Evolutionary conservation across 1,284 basidiomycete species (phyloP), one percentile per base, ranked within the genome.

Genomic region (Melanopsichium pennsylvanicum): DNA sequence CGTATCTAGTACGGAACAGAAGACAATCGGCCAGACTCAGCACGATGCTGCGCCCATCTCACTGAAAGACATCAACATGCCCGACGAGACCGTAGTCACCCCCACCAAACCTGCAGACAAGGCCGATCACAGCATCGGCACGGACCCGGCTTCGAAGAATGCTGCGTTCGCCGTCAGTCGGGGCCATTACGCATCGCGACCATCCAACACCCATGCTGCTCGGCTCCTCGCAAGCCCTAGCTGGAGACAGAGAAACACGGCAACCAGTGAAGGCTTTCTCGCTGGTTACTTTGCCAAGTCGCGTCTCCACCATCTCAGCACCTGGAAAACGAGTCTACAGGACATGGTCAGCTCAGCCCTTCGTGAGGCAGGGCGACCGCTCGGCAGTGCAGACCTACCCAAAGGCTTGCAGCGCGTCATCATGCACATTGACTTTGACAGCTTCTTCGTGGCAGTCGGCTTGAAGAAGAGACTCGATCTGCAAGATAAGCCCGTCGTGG

Each of bases 261-360:
- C 93, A 3, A 87, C 88, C 8, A 89, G 90, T 11, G 83, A 83
- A 19, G 89, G 88, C 63, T 98, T 96, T 78, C 89, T 97, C 52
- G 88, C 91, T 52, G 88, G 87, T 1, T 98, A 89, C 79, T 97
- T 94, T 83, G 89, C 89, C 80, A 90, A 96, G 79, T 94, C 91
- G 3, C 87, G 95, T 9, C 83, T 98, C 22, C 95, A 98, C 74
- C 90, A 95, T 77, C 83, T 98, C 15, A 90, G 91, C 15, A 90
- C 88, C 0, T 96, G 92, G 92, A 98, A 98, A 81, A 86, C 90
- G 0, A 92, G 96, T 75, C 85, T 97, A 37, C 89, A 89, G 74
- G 84, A 85, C 15, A 86, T 97, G 13, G 91, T 97, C 4, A 85
- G 87, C 18, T 67, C 71, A 9, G 78, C 76, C 2, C 50, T 73